Base-by-base conservation (phyloP, 2,329 filamentous ascomycete species). In the Colletotrichum sp. region DNA sequence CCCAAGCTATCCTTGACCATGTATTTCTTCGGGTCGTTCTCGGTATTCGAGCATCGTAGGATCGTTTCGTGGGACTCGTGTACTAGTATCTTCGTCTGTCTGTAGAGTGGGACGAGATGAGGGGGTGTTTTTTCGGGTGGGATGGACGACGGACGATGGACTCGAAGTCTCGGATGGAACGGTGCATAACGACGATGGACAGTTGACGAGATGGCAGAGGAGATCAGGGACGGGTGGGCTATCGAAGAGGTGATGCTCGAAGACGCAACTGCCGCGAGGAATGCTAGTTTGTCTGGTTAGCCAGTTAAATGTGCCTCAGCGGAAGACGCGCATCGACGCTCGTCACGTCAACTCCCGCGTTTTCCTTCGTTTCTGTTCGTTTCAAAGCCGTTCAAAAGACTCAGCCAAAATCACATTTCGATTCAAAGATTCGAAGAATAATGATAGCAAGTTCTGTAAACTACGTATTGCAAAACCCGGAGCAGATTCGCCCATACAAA, bases 141-240 rank as follows among this genome's bases (percentile, higher is more conserved):
- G 6, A 52, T 24, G 43, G 43, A 13, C n/a, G 6, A 4, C 3
- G 43, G n/a, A 13, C n/a, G 8, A 52, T 52, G n/a, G n/a, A 0
- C 43, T 48, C 43, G 2, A 48, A 48, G 43, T 21, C n/a, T 48
- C 43, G 43, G 43, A 48, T 48, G 43, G 43, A 48, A 48, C 43
- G n/a, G 7, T 48, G 6, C 2, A 6, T 52, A 13, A 52, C 43
- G 43, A 52, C n/a, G 43, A 52, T 52, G 43, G 43, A 52, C n/a
- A 6, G 0, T 13, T 4, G 6, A 52, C 3, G n/a, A 52, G 3
- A 52, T 52, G 43, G 2, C 6, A 2, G 43, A 24, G 10, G n/a
- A 21, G 10, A 52, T 52, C n/a, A 24, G n/a, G 43, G 10, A 52
- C 43, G 43, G 12, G 43, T 52, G 43, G n/a, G 43, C 10, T 13